A percentile compares a stretch with the other conserved stretches of the same genome.
Evolutionary conservation across 305 asterid genomes (phyloP).

Genomic region (Fraxinus angustifolia): DNA sequence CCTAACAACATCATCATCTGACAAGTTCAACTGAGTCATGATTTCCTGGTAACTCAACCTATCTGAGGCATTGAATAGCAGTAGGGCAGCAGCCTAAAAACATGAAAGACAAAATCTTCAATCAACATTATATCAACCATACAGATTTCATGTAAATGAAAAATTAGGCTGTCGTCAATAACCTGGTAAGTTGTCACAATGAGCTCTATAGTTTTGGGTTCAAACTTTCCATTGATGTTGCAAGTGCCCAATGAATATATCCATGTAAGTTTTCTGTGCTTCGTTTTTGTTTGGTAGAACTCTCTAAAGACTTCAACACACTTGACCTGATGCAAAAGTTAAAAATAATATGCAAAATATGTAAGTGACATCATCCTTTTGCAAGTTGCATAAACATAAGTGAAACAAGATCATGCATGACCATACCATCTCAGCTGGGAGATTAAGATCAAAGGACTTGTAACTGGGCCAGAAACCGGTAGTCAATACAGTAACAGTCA

Average conservation of each 20-base stretch:
- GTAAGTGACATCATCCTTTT: slow-evolving; percentile 1
- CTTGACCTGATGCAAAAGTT: slow-evolving; percentile 51
- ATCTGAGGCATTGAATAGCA: slow-evolving; percentile 84
- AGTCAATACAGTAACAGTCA: slow-evolving; percentile 91
- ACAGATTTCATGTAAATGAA: slow-evolving; percentile 6
- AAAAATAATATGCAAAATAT: slow-evolving; percentile 8
- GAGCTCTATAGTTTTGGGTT: slow-evolving; percentile 77
- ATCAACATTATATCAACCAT: background rate
- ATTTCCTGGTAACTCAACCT: slow-evolving; percentile 86
- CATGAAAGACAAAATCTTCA: slow-evolving; percentile 10
- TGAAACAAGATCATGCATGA: background rate
- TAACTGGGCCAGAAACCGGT: slow-evolving; percentile 99
- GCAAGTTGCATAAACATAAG: background rate
- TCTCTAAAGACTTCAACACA: slow-evolving; percentile 91
- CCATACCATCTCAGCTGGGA: slow-evolving; percentile 89
- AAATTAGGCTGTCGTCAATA: slow-evolving; percentile 10
- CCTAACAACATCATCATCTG: slow-evolving; percentile 91
- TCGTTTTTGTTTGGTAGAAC: slow-evolving; percentile 93
- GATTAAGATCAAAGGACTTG: slow-evolving; percentile 91
- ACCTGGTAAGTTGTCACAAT: slow-evolving; percentile 95
- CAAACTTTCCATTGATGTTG: slow-evolving; percentile 83
- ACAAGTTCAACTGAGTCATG: slow-evolving; percentile 73
- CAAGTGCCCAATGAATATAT: slow-evolving; percentile 96
- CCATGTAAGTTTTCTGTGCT: slow-evolving; percentile 91
- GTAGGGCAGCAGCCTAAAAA: slow-evolving; percentile 77